Evolutionary conservation across 805 yeast genomes (phyloP).

Genomic region (Lipomyces yamadae): DNA sequence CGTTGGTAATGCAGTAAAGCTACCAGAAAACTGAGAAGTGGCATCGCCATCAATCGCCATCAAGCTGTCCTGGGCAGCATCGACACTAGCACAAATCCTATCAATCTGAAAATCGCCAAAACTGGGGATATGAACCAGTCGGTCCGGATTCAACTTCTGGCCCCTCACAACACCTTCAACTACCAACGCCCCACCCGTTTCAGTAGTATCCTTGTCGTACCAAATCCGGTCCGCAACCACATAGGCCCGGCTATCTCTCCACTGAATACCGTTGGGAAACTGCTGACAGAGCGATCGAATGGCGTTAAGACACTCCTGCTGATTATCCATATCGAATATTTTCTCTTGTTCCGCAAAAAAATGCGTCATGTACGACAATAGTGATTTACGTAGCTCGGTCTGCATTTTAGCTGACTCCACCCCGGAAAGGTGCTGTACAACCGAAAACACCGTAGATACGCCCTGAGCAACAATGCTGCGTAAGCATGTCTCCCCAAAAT

Average conservation of each 20-base stretch:
- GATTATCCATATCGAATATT: constrained; percentile 69
- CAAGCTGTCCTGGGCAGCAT: constrained; percentile 43
- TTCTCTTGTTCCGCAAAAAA: constrained; percentile 83
- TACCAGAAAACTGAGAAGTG: constrained; percentile 7
- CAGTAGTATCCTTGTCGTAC: constrained; percentile 50
- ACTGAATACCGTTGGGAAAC: constrained; percentile 79
- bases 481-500: constrained; percentile 84
- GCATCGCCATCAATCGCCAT: constrained; percentile 43
- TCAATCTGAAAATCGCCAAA: constrained; percentile 85
- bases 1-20: constrained; percentile 40
- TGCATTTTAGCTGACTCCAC: constrained; percentile 78
- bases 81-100: constrained; percentile 56
- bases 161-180: constrained; percentile 90
- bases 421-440: constrained; percentile 70
- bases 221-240: constrained; percentile 70
- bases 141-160: constrained; percentile 65
- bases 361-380: constrained; percentile 69
- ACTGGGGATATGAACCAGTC: constrained; percentile 85
- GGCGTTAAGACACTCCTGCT: constrained; percentile 72
- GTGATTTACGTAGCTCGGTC: constrained; percentile 65
- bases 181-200: constrained; percentile 24
- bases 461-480: constrained; percentile 93
- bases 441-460: constrained; percentile 78
- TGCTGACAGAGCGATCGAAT: constrained; percentile 80
- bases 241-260: constrained; percentile 96